phyloP scores from a whole-genome alignment of 768 basidiomycete genomes.

The Trametes meyenii region DNA sequence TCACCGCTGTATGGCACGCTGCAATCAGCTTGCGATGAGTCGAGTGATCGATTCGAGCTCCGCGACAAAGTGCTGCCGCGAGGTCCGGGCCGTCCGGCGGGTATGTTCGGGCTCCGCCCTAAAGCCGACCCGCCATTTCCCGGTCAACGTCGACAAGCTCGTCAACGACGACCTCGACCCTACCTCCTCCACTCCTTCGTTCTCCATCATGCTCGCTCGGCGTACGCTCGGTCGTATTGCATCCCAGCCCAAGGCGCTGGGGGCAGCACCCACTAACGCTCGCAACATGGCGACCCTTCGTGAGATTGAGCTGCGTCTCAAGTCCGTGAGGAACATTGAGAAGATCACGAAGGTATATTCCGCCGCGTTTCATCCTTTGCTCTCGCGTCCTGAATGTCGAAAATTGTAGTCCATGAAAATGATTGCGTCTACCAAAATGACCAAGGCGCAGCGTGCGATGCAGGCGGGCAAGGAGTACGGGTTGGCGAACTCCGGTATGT shows the following conservation, averaged over 20 bases:
- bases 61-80: not conserved
- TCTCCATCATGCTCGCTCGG: conserved; percentile 51
- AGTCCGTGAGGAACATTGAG: conserved; percentile 97
- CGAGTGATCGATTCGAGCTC: conserved; percentile 10
- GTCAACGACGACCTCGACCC: conserved; percentile 24
- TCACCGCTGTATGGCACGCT: not conserved
- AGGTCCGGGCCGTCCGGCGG: conserved; percentile 3
- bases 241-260: conserved; percentile 42
- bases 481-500: conserved; percentile 80
- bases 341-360: conserved; percentile 93
- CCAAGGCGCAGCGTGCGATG: conserved; percentile 96
- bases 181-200: conserved; percentile 27
- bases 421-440: conserved; percentile 97
- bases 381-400: not conserved
- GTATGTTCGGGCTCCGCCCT: conserved; percentile 18
- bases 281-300: conserved; percentile 97
- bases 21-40: conserved; percentile 23
- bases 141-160: conserved; percentile 24
- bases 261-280: conserved; percentile 49
- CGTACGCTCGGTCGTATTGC: conserved; percentile 48
- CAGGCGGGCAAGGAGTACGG: conserved; percentile 90
- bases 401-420: conserved; percentile 90
- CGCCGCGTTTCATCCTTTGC: not conserved
- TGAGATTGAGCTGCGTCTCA: conserved; percentile 94
- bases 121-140: conserved; percentile 29